Conservation (phyloP, 2,329 filamentous ascomycete genomes). For the Ophiostoma perfectum region DNA sequence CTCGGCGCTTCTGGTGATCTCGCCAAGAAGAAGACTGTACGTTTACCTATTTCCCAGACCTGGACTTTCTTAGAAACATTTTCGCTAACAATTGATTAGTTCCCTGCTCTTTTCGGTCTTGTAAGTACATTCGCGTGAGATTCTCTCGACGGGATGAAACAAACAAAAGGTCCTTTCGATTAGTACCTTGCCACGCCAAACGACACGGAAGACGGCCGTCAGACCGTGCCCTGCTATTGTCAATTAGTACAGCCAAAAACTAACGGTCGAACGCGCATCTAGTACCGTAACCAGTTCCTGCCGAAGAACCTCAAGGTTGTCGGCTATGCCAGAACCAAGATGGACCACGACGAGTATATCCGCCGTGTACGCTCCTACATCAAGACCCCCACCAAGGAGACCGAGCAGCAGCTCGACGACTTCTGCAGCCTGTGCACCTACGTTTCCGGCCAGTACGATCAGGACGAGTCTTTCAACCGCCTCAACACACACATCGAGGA, state of each 20-base stretch:
- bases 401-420: slow-evolving; percentile 88
- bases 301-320: slow-evolving; percentile 94
- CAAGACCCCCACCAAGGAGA: slow-evolving; percentile 96
- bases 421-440: slow-evolving; percentile 89
- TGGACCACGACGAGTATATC: slow-evolving; percentile 95
- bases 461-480: slow-evolving; percentile 86
- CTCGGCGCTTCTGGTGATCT: slow-evolving; percentile 95
- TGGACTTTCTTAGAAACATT: slow-evolving; percentile 26
- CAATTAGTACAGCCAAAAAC: not conserved
- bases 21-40: slow-evolving; percentile 98
- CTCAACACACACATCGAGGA: slow-evolving; percentile 81
- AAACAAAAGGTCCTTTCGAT: too few species aligned
- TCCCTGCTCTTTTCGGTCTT: slow-evolving; percentile 93
- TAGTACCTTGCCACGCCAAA: too few species aligned
- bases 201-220: too few species aligned
- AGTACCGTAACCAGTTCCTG: slow-evolving; percentile 99
- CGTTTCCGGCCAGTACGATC: slow-evolving; percentile 94
- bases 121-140: slow-evolving; percentile 53
- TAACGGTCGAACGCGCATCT: not conserved
- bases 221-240: too few species aligned
- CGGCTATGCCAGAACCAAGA: slow-evolving; percentile 98
- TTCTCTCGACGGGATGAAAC: not conserved
- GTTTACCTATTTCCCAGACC: not conserved
- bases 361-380: slow-evolving; percentile 95
- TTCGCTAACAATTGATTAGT: slow-evolving; percentile 47